These are phyloP conservation scores for Aspergillus homomorphus DNA, from an alignment of 495 filamentous ascomycete genomes.

Conservation along the genomic window DNA sequence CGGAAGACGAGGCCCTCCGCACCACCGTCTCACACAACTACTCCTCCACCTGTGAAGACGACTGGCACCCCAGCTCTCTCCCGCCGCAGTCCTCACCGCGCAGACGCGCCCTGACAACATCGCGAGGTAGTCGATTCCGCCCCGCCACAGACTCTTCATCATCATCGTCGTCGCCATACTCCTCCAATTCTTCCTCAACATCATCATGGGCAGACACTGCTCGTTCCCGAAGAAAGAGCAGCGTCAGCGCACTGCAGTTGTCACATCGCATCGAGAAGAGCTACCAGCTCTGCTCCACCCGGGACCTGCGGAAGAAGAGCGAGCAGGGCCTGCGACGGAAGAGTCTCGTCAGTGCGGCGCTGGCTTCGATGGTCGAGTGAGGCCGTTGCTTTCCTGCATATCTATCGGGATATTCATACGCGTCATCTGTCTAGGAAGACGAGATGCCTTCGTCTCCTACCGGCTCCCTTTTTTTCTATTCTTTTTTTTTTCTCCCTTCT, in stretches of 20 bases:
- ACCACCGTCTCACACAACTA: constrained; percentile 4
- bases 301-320: constrained; percentile 36
- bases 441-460: too few species aligned
- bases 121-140: constrained; percentile 28
- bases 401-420: background rate
- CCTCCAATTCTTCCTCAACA: background rate
- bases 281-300: constrained; percentile 25
- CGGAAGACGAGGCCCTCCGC: constrained; percentile 20
- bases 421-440: background rate
- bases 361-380: constrained; percentile 39
- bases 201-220: background rate
- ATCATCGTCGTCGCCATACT: background rate
- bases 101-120: constrained; percentile 24
- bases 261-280: constrained; percentile 41
- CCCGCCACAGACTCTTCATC: constrained; percentile 9
- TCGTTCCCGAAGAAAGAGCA: constrained; percentile 30
- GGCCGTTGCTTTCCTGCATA: background rate
- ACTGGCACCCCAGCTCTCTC: constrained; percentile 45
- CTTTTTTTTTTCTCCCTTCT: background rate
- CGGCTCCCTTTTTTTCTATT: background rate
- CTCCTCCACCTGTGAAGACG: constrained; percentile 25
- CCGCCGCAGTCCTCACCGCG: constrained; percentile 36
- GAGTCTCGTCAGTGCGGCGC: constrained; percentile 45
- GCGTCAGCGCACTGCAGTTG: constrained; percentile 17
- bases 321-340: constrained; percentile 42